Evolutionary conservation across 345 rosid species (phyloP), one percentile per base, ranked within the genome.

Genomic region (Citrus cavaleriei): DNA sequence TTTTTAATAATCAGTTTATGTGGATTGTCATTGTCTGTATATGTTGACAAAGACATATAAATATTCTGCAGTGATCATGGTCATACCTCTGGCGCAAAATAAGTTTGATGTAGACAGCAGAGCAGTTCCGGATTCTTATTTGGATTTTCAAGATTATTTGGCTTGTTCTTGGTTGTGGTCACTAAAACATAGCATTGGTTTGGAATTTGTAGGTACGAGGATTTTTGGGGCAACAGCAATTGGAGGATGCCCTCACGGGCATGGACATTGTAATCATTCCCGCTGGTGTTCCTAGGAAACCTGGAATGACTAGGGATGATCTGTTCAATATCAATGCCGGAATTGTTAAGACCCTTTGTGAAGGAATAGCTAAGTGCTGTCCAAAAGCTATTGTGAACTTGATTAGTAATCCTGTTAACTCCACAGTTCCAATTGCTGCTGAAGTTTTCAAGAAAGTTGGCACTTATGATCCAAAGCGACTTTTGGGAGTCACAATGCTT

Each of bases 281-380:
- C 28, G 99, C 99, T 27, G 98, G 99, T 76, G 91, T 96, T 83
- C 98, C 97, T 4, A 90, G 99, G 86, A 96, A 96, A 78, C 98
- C 99, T 4, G 99, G 99, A 83, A 96, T 96, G 98, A 96, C 97
- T 3, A 93, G 99, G 70, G 99, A 96, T 83, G 98, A 96, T 89
- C 91, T 96, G 34, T 96, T 94, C 87, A 96, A 93, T 76, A 94
- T 96, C 74, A 96, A 94, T 85, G 98, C 99, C 42, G 99, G 98
- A 78, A 96, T 94, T 55, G 98, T 93, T 34, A 92, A 75, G 87
- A 94, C 95, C 27, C 90, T 96, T 37, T 90, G 95, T 54, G 98
- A 96, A 84, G 94, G 95, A 85, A 88, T 96, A 75, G 89, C 95
- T 3, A 93, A 89, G 75, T 87, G 89, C 78, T 96, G 98, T 81